Evolutionary conservation across 805 yeast genomes (phyloP).

Genomic region (Lachancea nothofagi): DNA sequence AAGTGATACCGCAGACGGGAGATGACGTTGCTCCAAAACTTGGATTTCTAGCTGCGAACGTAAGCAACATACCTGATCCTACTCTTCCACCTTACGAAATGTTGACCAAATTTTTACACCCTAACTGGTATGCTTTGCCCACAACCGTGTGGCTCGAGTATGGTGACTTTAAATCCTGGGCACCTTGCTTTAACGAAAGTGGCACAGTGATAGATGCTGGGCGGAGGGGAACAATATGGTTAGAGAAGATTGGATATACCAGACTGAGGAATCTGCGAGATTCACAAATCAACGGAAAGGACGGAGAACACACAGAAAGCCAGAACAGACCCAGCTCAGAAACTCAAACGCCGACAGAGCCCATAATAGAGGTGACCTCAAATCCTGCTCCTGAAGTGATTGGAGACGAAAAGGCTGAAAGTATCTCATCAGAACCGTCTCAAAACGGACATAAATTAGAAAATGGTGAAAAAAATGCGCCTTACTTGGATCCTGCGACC

Average conservation of each 20-base stretch:
- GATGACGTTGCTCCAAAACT: conserved; percentile 38
- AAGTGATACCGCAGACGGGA: conserved; percentile 52
- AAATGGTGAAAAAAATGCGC: not conserved
- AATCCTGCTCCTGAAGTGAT: conserved; percentile 1
- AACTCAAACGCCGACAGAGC: conserved; percentile 9
- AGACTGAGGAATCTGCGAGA: conserved; percentile 22
- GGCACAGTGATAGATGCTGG: conserved; percentile 48
- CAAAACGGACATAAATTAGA: conserved; percentile 10
- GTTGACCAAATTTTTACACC: conserved; percentile 49
- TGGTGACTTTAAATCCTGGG: conserved; percentile 48
- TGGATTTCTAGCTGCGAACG: conserved; percentile 43
- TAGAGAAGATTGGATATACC: conserved; percentile 47
- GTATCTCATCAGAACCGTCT: not conserved
- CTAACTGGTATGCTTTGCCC: conserved; percentile 60
- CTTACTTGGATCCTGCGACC: too few species aligned
- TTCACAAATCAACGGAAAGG: conserved; percentile 5
- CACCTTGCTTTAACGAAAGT: conserved; percentile 60
- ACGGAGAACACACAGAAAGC: conserved; percentile 6
- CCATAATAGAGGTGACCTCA: conserved; percentile 5
- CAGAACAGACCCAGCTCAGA: not conserved
- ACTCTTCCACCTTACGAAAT: conserved; percentile 49
- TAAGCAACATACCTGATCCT: conserved; percentile 44
- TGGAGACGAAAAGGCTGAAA: not conserved
- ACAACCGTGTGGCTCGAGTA: conserved; percentile 60
- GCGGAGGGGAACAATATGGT: conserved; percentile 48